Evolutionary conservation across 2,329 filamentous ascomycete genomes (phyloP), one percentile per base, ranked within the genome.

Genomic region (Fusarium sp.): DNA sequence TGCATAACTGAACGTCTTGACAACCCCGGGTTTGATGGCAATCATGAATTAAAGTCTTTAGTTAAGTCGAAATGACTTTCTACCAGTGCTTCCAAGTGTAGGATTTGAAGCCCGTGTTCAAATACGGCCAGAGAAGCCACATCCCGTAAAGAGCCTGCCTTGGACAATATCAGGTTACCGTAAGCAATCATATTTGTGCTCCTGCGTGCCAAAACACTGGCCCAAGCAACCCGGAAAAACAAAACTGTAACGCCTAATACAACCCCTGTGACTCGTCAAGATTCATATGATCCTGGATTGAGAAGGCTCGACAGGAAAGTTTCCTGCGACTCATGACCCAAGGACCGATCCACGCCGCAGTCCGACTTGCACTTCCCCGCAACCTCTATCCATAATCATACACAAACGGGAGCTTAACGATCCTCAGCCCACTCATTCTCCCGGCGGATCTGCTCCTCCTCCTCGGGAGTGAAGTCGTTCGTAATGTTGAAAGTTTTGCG

Each of bases 401-500:
- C 28, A 66, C 24, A 47, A 28, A n/a, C 18, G 34, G 14, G 24
- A 55, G 17, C 51, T 87, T 88, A 93, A 78, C 91, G 90, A 78
- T 96, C 94, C 87, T 96, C 94, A 51, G 94, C 94, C 94, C 94
- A 96, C 85, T 96, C 94, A 82, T 96, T 96, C 87, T 96, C 94
- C 8, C 94, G 90, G 65, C 94, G 92, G 74, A 96, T 99, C 89
- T 99, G 96, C 82, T 99, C 96, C 84, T 99, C 96, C 86, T 99
- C 96, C 84, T 99, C 96, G 6, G 96, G 94, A 0, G 96, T 98
- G 86, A 99, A 99, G 84, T 99, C 96, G 79, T 99, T 99, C 80
- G 97, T 96, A 80, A 99, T 99, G 87, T 99, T 99, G 88, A 99
- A 99, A 0, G 96, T 99, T 89, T 98, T 99, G 58, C 96, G 94